These are phyloP conservation scores for Fusarium illudens DNA, from an alignment of 2,329 filamentous ascomycete species.

Conservation along the genomic window DNA sequence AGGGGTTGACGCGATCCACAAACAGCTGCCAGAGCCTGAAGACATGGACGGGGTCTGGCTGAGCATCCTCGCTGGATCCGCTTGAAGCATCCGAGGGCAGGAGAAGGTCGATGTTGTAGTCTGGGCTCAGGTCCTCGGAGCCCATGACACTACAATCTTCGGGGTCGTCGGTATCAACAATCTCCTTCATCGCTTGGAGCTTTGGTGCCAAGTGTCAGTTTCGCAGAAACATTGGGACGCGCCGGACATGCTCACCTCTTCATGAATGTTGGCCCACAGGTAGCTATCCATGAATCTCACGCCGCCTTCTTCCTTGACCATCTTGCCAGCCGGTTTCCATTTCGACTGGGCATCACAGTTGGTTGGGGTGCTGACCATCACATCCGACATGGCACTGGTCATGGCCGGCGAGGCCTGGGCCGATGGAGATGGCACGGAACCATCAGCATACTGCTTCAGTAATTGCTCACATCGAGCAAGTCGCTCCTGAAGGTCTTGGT, in stretches of 20 bases:
- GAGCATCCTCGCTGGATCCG: slow-evolving; percentile 59
- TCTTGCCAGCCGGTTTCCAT: slow-evolving; percentile 60
- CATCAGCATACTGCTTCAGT: slow-evolving; percentile 63
- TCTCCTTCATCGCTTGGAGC: slow-evolving; percentile 67
- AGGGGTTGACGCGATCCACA: slow-evolving; percentile 76
- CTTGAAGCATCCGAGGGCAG: slow-evolving; percentile 53
- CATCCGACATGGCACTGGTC: slow-evolving; percentile 38
- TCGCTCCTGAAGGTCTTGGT: slow-evolving; percentile 69
- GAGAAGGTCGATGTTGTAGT: slow-evolving; percentile 62
- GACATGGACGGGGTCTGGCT: slow-evolving; percentile 71
- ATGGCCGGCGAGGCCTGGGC: slow-evolving; percentile 30
- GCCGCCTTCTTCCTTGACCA: slow-evolving; percentile 63
- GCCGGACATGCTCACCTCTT: slow-evolving; percentile 58
- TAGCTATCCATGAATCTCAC: slow-evolving; percentile 67
- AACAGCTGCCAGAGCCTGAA: slow-evolving; percentile 79
- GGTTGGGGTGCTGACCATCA: slow-evolving; percentile 38
- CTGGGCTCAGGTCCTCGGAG: slow-evolving; percentile 60
- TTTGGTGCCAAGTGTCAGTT: slow-evolving; percentile 38
- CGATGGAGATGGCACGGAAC: slow-evolving; percentile 41
- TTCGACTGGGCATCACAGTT: slow-evolving; percentile 45
- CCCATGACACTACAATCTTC: slow-evolving; percentile 60
- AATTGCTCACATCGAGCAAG: slow-evolving; percentile 67
- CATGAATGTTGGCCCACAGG: slow-evolving; percentile 62
- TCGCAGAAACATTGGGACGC: not conserved
- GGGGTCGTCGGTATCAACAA: slow-evolving; percentile 59